Conservation (phyloP, 2,329 filamentous ascomycete species). For the Nannizzia gypsea region DNA sequence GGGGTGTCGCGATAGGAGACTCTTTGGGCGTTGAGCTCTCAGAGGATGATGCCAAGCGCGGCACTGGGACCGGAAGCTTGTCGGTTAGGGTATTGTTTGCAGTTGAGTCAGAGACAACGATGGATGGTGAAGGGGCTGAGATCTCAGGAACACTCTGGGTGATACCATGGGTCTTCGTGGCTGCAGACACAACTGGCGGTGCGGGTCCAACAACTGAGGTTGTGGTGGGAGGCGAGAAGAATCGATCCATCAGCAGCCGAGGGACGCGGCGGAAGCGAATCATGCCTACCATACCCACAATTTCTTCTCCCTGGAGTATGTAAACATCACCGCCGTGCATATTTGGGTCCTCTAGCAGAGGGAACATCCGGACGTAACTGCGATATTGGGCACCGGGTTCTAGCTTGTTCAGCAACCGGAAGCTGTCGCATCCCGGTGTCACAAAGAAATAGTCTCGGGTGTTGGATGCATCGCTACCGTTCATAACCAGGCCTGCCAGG, state of each 20-base stretch:
- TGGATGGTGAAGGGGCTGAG: neutral
- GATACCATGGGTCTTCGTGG: neutral
- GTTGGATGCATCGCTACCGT: conserved; percentile 22
- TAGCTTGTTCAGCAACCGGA: conserved; percentile 15
- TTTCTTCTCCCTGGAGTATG: conserved; percentile 20
- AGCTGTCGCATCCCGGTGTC: conserved; percentile 25
- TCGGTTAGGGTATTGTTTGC: neutral
- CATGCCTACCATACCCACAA: conserved; percentile 20
- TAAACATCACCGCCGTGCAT: conserved; percentile 20
- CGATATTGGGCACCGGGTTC: neutral
- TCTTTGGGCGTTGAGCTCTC: neutral
- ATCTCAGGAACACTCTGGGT: neutral
- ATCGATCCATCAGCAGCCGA: neutral
- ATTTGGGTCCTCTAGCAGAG: conserved; percentile 11
- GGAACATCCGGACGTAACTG: conserved; percentile 8
- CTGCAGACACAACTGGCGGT: neutral
- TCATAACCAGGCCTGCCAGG: conserved; percentile 29
- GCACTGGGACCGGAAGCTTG: neutral
- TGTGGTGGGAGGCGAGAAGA: conserved; percentile 12
- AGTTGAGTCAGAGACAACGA: neutral
- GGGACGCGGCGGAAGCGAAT: neutral
- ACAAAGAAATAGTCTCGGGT: conserved; percentile 24
- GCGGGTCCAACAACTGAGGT: neutral
- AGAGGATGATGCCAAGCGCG: neutral
- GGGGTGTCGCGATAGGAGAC: neutral